phyloP scores from a whole-genome alignment of 257 asterid species.

The Fraxinus excelsior region DNA sequence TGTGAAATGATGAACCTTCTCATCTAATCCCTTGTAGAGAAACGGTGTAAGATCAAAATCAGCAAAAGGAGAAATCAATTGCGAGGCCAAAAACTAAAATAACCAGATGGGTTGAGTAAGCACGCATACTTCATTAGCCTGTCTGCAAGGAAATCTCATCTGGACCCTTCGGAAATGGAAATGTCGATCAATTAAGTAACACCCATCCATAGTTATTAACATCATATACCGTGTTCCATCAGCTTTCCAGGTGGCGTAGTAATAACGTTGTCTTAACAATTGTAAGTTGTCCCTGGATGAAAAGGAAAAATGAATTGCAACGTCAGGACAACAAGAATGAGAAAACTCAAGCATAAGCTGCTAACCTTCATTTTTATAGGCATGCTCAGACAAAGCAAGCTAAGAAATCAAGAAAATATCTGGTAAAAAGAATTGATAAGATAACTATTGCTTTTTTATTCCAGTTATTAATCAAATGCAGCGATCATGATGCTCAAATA shows the following conservation, averaged over 20 bases:
- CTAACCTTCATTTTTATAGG: slow-evolving; percentile 1
- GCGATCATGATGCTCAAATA: not conserved
- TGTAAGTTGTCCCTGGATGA: slow-evolving; percentile 85
- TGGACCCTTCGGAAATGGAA: slow-evolving; percentile 93
- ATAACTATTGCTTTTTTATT: not conserved
- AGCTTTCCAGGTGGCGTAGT: slow-evolving; percentile 99
- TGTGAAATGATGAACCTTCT: slow-evolving; percentile 83
- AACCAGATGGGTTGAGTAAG: slow-evolving; percentile 17
- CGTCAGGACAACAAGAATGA: not conserved
- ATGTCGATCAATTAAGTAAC: slow-evolving; percentile 89
- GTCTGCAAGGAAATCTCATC: slow-evolving; percentile 93
- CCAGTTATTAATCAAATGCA: not conserved
- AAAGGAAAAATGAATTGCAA: slow-evolving; percentile 12
- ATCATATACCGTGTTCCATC: slow-evolving; percentile 99
- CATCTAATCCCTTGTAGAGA: slow-evolving; percentile 61
- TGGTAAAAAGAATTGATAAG: not conserved
- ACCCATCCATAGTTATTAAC: slow-evolving; percentile 95
- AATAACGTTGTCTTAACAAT: slow-evolving; percentile 86
- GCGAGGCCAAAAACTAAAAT: slow-evolving; percentile 21
- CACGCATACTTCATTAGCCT: slow-evolving; percentile 62
- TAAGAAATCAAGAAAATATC: not conserved
- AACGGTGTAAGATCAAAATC: slow-evolving; percentile 16
- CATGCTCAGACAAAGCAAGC: not conserved
- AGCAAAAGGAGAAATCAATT: slow-evolving; percentile 3
- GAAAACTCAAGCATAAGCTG: not conserved